Percentiles rank a stretch among this genome's conserved stretches.
Evolutionary conservation across 495 filamentous ascomycete genomes (phyloP).

Genomic region (Amphirosellinia nigrospora): DNA sequence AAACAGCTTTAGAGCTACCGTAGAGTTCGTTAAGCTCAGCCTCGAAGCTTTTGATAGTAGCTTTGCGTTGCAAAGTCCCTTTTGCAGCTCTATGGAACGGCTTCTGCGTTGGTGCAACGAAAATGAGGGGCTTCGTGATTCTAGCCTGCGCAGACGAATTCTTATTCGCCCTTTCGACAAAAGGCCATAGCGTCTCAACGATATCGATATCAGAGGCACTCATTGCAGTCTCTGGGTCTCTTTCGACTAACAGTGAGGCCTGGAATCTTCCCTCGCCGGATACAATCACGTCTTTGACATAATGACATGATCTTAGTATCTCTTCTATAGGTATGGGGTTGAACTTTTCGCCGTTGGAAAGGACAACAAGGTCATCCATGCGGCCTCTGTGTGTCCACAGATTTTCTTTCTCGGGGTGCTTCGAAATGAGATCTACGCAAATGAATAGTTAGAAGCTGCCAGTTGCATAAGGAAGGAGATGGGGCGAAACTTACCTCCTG

Average conservation of each 20-base stretch:
- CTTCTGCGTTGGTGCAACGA: not conserved
- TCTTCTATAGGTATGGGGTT: constrained; percentile 6
- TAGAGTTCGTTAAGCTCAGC: not conserved
- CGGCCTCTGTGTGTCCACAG: not conserved
- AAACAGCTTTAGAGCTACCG: not conserved
- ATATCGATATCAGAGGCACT: not conserved
- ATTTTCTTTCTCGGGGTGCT: not conserved
- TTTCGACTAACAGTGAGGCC: not conserved
- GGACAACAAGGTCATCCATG: not conserved
- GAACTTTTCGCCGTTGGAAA: not conserved
- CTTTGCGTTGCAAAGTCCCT: not conserved
- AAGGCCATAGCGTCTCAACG: not conserved
- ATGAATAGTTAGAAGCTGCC: not conserved
- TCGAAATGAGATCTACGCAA: not conserved
- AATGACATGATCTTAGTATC: not conserved
- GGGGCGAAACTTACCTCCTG: not conserved
- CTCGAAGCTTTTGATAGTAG: constrained; percentile 1
- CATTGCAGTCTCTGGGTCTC: not conserved
- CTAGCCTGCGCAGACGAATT: not conserved
- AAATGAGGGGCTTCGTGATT: not conserved
- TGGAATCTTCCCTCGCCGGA: not conserved
- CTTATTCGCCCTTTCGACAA: not conserved
- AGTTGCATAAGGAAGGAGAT: not conserved
- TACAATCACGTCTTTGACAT: not conserved
- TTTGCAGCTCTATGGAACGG: not conserved